These are phyloP conservation scores for Sporothrix pseudoabietina DNA, from an alignment of 2,329 filamentous ascomycete genomes.

Conservation along the genomic window DNA sequence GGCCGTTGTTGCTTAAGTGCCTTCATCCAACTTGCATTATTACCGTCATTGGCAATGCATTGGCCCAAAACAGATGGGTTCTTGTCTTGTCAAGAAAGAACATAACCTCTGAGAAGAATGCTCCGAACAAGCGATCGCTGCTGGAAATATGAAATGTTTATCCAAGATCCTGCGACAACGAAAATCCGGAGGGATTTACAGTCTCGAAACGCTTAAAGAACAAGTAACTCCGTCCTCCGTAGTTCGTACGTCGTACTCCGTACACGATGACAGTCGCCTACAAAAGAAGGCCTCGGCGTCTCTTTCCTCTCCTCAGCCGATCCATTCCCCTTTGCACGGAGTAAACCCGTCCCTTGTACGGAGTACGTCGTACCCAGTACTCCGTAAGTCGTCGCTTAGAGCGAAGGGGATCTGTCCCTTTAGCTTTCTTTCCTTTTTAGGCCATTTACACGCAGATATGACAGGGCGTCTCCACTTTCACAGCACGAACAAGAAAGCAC, in stretches of 20 bases:
- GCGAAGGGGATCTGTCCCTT: not conserved
- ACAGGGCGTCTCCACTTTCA: not conserved
- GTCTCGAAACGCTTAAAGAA: not conserved
- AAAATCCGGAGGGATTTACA: not conserved
- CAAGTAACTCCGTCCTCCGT: not conserved
- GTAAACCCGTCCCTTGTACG: not conserved
- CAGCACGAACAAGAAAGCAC: not conserved
- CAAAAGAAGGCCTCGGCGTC: not conserved
- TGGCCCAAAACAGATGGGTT: not conserved
- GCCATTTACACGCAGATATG: slow-evolving; percentile 20
- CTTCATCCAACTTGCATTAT: too few relatives aligned
- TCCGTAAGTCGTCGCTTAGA: not conserved
- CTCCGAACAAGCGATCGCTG: not conserved
- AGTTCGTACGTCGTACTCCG: too few relatives aligned
- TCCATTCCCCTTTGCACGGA: not conserved
- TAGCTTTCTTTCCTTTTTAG: slow-evolving; percentile 25
- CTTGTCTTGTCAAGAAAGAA: not conserved
- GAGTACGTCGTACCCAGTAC: too few relatives aligned
- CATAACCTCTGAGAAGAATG: not conserved
- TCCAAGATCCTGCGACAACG: not conserved
- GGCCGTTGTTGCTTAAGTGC: too few relatives aligned
- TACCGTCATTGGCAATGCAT: too few relatives aligned
- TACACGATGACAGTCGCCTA: not conserved
- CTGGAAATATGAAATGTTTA: not conserved
- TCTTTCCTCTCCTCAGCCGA: not conserved